Conservation (phyloP, 495 filamentous ascomycete species). For the Thermothielavioides terrestris region DNA sequence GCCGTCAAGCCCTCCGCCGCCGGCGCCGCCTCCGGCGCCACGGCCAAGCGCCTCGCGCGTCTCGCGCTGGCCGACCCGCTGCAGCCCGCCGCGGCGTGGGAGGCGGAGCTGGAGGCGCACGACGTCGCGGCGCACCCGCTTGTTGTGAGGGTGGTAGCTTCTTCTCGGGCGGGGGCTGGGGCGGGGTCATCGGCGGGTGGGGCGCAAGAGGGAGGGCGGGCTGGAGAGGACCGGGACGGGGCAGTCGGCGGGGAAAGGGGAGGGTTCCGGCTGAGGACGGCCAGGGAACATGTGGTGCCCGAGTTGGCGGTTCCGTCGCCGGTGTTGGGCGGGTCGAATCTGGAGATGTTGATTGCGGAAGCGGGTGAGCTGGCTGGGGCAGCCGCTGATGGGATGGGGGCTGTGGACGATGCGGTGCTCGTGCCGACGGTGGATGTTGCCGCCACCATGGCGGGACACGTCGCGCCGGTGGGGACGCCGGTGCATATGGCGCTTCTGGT, state of each 20-base stretch:
- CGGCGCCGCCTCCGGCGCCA: conserved; percentile 6
- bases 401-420: conserved; percentile 52
- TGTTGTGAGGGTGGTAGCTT: conserved; percentile 34
- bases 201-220: neutral
- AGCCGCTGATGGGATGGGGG: conserved; percentile 10
- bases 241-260: neutral
- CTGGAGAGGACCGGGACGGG: conserved; percentile 10
- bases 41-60: conserved; percentile 52
- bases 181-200: neutral
- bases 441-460: conserved; percentile 49
- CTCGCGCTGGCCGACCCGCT: conserved; percentile 74
- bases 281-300: conserved; percentile 30
- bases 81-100: conserved; percentile 55
- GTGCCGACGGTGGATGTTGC: conserved; percentile 65
- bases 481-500: conserved; percentile 78
- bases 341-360: conserved; percentile 71
- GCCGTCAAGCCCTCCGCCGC: conserved; percentile 29
- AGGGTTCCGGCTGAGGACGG: conserved; percentile 19
- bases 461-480: conserved; percentile 63
- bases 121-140: conserved; percentile 34
- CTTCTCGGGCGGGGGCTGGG: neutral
- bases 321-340: conserved; percentile 53
- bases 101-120: conserved; percentile 51
- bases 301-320: conserved; percentile 56
- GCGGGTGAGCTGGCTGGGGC: conserved; percentile 31